phyloP scores from a whole-genome alignment of 2,329 filamentous ascomycete genomes.

The Trichoderma hamatum region DNA sequence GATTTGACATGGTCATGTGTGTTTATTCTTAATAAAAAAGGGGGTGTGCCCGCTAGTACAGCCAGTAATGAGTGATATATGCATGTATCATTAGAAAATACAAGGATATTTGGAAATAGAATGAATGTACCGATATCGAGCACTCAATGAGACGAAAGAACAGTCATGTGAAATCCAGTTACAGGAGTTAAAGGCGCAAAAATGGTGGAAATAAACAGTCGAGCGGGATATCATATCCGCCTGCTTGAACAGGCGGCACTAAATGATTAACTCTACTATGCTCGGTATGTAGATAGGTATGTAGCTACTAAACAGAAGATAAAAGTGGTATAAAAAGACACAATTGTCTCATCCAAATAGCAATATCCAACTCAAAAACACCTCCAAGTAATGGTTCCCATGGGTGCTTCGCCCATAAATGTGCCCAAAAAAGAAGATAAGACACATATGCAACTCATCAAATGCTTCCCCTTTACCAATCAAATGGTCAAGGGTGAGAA shows the following conservation, averaged over 20 bases:
- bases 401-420: neutral
- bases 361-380: constrained; percentile 3
- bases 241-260: neutral
- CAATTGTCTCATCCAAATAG: neutral
- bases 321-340: constrained; percentile 11
- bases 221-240: neutral
- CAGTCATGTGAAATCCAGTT: neutral
- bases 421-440: neutral
- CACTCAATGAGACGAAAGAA: neutral
- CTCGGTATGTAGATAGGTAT: constrained; percentile 4
- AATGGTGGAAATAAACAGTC: neutral
- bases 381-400: neutral
- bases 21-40: neutral
- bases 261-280: constrained; percentile 4
- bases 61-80: neutral
- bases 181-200: neutral
- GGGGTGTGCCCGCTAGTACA: neutral
- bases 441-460: neutral
- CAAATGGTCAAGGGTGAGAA: neutral
- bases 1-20: constrained; percentile 18
- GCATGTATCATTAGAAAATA: constrained; percentile 14
- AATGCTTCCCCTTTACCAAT: neutral
- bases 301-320: constrained; percentile 3
- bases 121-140: neutral
- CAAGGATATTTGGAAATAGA: neutral